phyloP scores from a whole-genome alignment of 1,284 basidiomycete genomes.

The Cutaneotrichosporon dermatis region DNA sequence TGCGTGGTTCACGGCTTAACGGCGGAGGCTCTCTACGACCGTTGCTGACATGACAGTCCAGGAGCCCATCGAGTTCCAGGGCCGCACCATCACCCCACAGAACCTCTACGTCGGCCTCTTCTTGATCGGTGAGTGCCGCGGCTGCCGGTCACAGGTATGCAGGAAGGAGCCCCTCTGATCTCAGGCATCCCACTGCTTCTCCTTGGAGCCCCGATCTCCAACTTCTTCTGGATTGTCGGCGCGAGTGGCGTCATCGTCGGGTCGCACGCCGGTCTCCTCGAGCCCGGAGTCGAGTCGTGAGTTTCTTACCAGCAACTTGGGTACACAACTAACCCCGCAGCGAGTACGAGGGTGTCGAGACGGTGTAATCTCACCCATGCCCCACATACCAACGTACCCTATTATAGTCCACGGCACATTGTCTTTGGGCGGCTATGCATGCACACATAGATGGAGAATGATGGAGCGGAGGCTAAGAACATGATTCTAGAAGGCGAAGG shows the following conservation, averaged over 20 bases:
- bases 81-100: conserved; percentile 52
- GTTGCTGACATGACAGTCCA: conserved; percentile 19
- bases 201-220: conserved; percentile 47
- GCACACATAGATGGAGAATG: no score
- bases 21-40: no score
- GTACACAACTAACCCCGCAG: conserved; percentile 9
- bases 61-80: conserved; percentile 51
- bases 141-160: not conserved
- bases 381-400: not conserved
- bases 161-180: not conserved
- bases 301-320: not conserved
- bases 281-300: conserved; percentile 52
- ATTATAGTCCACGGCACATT: not conserved
- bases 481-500: no score
- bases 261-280: conserved; percentile 55
- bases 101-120: conserved; percentile 61
- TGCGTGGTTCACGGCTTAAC: no score
- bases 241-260: conserved; percentile 49
- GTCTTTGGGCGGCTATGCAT: not conserved
- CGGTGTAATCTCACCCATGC: conserved; percentile 23
- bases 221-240: conserved; percentile 50
- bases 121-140: conserved; percentile 38
- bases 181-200: conserved; percentile 47
- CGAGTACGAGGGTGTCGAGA: conserved; percentile 38
- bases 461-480: no score